Conservation (phyloP, 345 rosid species). For the Citrus glauca region DNA sequence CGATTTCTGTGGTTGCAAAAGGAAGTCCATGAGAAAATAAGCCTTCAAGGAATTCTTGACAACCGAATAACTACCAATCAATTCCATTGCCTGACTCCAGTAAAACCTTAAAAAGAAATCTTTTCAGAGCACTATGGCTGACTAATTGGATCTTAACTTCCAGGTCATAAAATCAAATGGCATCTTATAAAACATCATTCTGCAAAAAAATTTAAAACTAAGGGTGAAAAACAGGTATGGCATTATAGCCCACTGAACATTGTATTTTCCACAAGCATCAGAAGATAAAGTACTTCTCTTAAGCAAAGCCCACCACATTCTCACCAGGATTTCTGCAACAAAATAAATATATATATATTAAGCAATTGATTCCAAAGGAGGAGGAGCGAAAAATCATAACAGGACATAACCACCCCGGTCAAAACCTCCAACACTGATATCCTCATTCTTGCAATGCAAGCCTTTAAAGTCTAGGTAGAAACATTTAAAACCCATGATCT, state of each 20-base stretch:
- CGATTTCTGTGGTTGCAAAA: neutral
- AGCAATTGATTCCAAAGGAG: conserved; percentile 32
- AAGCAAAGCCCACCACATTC: conserved; percentile 53
- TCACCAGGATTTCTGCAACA: conserved; percentile 69
- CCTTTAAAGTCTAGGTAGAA: conserved; percentile 39
- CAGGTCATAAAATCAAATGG: conserved; percentile 13
- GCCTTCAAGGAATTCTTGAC: neutral
- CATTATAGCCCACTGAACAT: conserved; percentile 35
- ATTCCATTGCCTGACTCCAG: neutral
- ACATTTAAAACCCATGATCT: conserved; percentile 49
- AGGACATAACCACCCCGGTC: conserved; percentile 40
- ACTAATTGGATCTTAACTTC: conserved; percentile 18
- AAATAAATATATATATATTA: conserved; percentile 40
- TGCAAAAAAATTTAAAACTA: conserved; percentile 13
- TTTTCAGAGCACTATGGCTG: conserved; percentile 7
- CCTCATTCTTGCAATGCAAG: conserved; percentile 49
- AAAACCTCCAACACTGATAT: conserved; percentile 46
- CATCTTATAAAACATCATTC: conserved; percentile 15
- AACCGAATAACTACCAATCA: conserved; percentile 1
- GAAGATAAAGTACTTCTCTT: conserved; percentile 46
- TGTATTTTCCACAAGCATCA: conserved; percentile 44
- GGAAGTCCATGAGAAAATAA: neutral
- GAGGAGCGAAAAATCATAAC: conserved; percentile 36
- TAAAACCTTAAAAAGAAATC: conserved; percentile 8
- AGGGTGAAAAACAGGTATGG: conserved; percentile 10